Percentiles rank a stretch among this genome's conserved stretches.
Conservation (phyloP, 192 early-diverging fungal species). For the Geosiphon pyriformis region DNA sequence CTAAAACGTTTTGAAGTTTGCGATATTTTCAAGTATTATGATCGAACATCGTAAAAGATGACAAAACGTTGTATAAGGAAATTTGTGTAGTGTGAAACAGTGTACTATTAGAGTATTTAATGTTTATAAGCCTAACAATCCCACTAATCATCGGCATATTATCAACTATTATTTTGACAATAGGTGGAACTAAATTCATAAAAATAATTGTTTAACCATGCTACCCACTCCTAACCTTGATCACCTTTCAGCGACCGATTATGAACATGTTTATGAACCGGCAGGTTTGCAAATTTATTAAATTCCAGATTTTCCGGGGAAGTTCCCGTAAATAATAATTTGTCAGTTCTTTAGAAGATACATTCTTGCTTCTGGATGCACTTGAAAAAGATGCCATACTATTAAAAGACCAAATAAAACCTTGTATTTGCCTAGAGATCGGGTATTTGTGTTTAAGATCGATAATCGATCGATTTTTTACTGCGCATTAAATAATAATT, state of each 20-base stretch:
- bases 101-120: too few relatives aligned
- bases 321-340: too few relatives aligned
- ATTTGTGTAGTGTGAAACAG: too few relatives aligned
- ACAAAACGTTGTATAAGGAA: too few relatives aligned
- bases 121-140: too few relatives aligned
- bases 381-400: conserved; percentile 69
- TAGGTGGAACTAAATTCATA: too few relatives aligned
- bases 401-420: conserved; percentile 46
- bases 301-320: not conserved
- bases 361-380: conserved; percentile 87
- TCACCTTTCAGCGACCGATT: conserved; percentile 62
- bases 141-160: too few relatives aligned
- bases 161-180: too few relatives aligned
- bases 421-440: conserved; percentile 78
- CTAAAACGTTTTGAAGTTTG: too few relatives aligned
- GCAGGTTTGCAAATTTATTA: conserved; percentile 47
- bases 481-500: not conserved
- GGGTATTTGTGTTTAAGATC: conserved; percentile 44
- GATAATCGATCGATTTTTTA: not conserved
- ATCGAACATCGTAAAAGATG: too few relatives aligned
- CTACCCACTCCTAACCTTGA: conserved; percentile 74
- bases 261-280: conserved; percentile 79
- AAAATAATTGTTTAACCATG: too few relatives aligned
- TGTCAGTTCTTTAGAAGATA: conserved; percentile 83
- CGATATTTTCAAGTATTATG: too few relatives aligned